Evolutionary conservation across 768 basidiomycete genomes (phyloP), one percentile per base, ranked within the genome.

Genomic region (Agrocybe praecox): DNA sequence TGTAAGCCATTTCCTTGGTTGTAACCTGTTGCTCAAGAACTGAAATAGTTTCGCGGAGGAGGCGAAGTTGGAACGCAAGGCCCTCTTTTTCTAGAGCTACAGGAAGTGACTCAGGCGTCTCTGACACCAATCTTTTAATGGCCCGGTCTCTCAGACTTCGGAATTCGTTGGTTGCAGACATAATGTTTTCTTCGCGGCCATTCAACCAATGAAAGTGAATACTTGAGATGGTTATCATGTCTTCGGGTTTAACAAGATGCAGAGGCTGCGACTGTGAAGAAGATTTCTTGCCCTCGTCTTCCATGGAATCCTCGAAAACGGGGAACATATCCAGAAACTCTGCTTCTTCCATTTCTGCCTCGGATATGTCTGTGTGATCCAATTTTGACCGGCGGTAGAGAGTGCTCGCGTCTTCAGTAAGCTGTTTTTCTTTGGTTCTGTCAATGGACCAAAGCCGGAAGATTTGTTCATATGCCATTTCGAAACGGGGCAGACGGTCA

Each of bases 301-400:
- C 58, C 56, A 22, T 49, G 52, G 71, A 76, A 53, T 89, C 82
- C 29, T 89, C 90, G 62, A 87, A 96, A 11, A 85, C 85, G 12
- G 97, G 97, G 72, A 99, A 99, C 24, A 98, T 69, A 6, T 83
- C 74, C 45, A 87, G 72, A 65, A 98, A 93, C 62, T 98, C 97
- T 59, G 80, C 78, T 69, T 90, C 91, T 67, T 97, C 94, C 34
- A 82, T 67, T 64, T 94, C 90, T 5, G 83, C 84, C 57, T 96
- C 95, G 12, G 80, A 81, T 10, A 79, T 69, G 24, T 79, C 79
- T 24, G 80, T 74, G 46, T 90, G 72, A 14, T 84, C 78, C 22
- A 79, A 66, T 43, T 78, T 78, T 36, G 80, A 84, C 46, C 78
- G 77, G 22, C 89, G 87, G 75, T 98, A 99, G 2, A 98, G 72